Evolutionary conservation across 495 filamentous ascomycete species (phyloP).

Genomic region (Penicillium cataractarum): DNA sequence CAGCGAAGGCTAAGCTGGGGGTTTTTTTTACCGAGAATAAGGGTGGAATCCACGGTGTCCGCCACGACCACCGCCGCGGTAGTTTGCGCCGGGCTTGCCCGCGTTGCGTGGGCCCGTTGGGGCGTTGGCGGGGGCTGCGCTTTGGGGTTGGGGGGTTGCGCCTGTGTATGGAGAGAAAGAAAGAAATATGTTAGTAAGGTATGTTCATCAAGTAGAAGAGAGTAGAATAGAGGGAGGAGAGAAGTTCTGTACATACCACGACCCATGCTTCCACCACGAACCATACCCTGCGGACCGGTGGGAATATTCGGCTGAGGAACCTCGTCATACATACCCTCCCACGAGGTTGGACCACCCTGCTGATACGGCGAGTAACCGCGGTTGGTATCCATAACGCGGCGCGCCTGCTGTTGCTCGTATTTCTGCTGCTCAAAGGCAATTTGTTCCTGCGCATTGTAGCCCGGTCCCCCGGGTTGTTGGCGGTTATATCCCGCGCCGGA

Average conservation of each 20-base stretch:
- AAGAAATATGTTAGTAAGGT: not conserved
- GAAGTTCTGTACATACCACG: slow-evolving; percentile 41
- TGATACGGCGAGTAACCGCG: slow-evolving; percentile 54
- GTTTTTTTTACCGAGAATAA: slow-evolving; percentile 56
- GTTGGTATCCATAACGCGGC: slow-evolving; percentile 42
- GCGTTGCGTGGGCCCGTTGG: slow-evolving; percentile 97
- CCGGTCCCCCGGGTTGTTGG: slow-evolving; percentile 48
- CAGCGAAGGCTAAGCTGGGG: too few species aligned
- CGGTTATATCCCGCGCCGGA: slow-evolving; percentile 32
- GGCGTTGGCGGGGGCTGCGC: slow-evolving; percentile 86
- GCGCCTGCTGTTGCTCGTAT: slow-evolving; percentile 74
- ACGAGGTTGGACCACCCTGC: slow-evolving; percentile 72
- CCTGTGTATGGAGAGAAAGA: slow-evolving; percentile 18
- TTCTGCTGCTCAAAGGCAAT: slow-evolving; percentile 86
- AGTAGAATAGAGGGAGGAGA: not conserved
- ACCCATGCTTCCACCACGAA: slow-evolving; percentile 53
- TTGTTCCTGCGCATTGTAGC: slow-evolving; percentile 75
- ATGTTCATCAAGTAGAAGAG: not conserved
- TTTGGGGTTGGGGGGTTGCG: slow-evolving; percentile 59
- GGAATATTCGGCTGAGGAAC: slow-evolving; percentile 82
- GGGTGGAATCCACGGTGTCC: slow-evolving; percentile 78
- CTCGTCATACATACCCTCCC: slow-evolving; percentile 99
- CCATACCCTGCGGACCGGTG: slow-evolving; percentile 55
- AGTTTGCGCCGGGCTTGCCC: slow-evolving; percentile 90
- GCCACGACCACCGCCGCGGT: slow-evolving; percentile 89